Evolutionary conservation across 371 early-diverging fungal species (phyloP), one percentile per base, ranked within the genome.

Genomic region (Circinella umbellata): DNA sequence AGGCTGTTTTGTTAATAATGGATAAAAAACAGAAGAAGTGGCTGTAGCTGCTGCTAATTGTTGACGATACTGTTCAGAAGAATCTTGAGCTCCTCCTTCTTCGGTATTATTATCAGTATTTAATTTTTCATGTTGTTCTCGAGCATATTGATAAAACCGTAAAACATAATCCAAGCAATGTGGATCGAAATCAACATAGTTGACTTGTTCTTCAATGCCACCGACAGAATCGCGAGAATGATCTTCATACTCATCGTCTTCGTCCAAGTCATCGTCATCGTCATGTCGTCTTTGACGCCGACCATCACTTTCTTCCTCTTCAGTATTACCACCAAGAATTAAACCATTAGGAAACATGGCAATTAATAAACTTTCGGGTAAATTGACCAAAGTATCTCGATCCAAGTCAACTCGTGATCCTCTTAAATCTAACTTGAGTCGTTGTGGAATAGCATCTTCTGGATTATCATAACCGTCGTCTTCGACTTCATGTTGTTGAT

Each of bases 341-440:
- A 92, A 82, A 5, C 94, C 94, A 64, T 91, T 88, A 13, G 94
- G 94, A 70, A 94, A 94, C 94, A 94, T 94, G 73, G 90, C 91
- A 78, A 90, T 89, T 61, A 93, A 80, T 64, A 94, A 77, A 62
- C 89, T 88, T 72, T 94, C 93, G 10, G 94, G 94, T 37, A 94
- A 76, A 72, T 86, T 89, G 73, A 90, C 83, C 6, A 94, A 82
- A 6, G 85, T 85, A 42, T 94, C 92, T 69, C 93, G 85, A 76
- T 91, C 90, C 18, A 94, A 75, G 68, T 90, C 88, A 66, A 93
- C 82, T 11, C 86, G 89, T 27, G 85, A 88, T 4, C 93, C 93
- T 67, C 93, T 88, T 27, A 94, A 80, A 67, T 93, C 90, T 20
- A 94, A 79, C 65, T 86, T 77, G 15, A 92, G 74, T 27, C 81